phyloP scores from a whole-genome alignment of 441 rosid genomes.

The Manihot esculenta region DNA sequence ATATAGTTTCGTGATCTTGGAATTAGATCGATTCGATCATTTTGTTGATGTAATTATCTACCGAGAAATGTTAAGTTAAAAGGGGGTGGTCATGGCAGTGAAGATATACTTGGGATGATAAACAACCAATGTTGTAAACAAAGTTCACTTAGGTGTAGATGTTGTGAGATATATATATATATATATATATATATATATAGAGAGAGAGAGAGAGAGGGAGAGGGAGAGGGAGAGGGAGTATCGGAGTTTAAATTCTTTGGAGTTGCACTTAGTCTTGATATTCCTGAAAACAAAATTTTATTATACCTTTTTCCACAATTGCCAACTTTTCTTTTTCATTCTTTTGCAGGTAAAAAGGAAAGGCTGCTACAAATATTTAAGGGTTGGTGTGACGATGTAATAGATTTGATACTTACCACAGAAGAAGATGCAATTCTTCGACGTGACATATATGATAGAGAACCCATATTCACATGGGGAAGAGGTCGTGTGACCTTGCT shows the following conservation, averaged over 20 bases:
- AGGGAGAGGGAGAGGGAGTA: too few relatives aligned
- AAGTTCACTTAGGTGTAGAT: background rate
- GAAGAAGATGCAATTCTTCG: slow-evolving; percentile 77
- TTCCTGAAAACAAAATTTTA: background rate
- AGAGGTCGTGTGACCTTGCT: slow-evolving; percentile 86
- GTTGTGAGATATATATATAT: too few relatives aligned
- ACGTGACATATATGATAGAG: slow-evolving; percentile 84
- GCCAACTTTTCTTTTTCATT: slow-evolving; percentile 5
- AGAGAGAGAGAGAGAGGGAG: too few relatives aligned
- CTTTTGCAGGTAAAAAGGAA: slow-evolving; percentile 64
- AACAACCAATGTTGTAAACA: background rate
- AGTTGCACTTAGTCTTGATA: background rate
- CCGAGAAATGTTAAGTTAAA: slow-evolving; percentile 5
- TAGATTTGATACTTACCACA: slow-evolving; percentile 67
- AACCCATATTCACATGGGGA: slow-evolving; percentile 77
- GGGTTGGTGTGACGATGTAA: slow-evolving; percentile 91
- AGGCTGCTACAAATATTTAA: slow-evolving; percentile 75
- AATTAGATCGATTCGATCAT: background rate
- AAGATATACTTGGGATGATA: background rate
- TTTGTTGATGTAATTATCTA: background rate
- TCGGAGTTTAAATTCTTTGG: background rate
- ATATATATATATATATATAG: too few relatives aligned
- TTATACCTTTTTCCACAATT: background rate
- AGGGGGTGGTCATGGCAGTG: background rate
- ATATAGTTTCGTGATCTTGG: slow-evolving; percentile 1